These are phyloP conservation scores for Paramecium tetraurelia DNA, from an alignment of 73 alveolate species.

Conservation along the genomic window DNA sequence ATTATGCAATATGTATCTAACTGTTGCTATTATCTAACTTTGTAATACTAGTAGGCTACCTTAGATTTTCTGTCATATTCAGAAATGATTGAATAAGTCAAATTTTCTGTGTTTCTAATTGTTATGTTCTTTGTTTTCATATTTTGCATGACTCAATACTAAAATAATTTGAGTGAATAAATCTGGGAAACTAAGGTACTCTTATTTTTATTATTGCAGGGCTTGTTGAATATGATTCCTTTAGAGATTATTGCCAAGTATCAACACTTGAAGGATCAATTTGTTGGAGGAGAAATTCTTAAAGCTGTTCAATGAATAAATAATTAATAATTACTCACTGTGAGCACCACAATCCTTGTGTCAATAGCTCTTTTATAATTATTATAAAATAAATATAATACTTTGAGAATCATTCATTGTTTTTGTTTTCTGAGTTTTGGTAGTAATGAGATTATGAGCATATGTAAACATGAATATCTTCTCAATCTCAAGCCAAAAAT, in stretches of 20 bases:
- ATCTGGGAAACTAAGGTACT: slow-evolving; percentile 46
- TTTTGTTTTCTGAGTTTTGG: too few species aligned
- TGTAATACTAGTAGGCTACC: background rate
- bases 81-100: slow-evolving; percentile 12
- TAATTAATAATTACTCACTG: background rate
- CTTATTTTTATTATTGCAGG: background rate
- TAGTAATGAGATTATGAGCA: too few species aligned
- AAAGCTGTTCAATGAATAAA: slow-evolving; percentile 48
- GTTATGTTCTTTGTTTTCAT: slow-evolving; percentile 40
- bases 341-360: background rate
- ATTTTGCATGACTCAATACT: slow-evolving; percentile 37
- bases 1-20: slow-evolving; percentile 7
- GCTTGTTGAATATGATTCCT: slow-evolving; percentile 50
- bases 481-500: too few species aligned
- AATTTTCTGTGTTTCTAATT: slow-evolving; percentile 1
- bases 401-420: too few species aligned
- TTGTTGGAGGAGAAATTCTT: slow-evolving; percentile 50
- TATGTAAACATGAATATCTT: too few species aligned
- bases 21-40: background rate
- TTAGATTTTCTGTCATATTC: background rate
- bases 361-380: background rate
- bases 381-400: background rate
- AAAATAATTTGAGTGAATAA: slow-evolving; percentile 26
- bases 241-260: slow-evolving; percentile 41
- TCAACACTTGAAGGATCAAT: background rate